These are phyloP conservation scores for Drosera spatulata DNA, from an alignment of 179 eudicot species.

Conservation along the genomic window DNA sequence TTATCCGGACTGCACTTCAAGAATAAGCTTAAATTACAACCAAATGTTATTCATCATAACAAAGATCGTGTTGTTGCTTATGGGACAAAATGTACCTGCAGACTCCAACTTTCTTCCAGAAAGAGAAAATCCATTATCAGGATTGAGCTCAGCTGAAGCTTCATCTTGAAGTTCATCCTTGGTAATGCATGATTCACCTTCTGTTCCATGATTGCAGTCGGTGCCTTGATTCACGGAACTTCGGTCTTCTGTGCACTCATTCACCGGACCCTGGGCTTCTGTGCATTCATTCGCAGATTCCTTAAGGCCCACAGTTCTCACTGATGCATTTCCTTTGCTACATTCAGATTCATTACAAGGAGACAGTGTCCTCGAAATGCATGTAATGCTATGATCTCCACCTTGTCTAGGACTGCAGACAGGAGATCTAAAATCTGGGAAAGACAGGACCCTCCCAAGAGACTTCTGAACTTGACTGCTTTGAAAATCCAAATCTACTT, in stretches of 20 bases:
- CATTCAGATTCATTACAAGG: slow-evolving; percentile 12
- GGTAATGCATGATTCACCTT: slow-evolving; percentile 7
- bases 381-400: slow-evolving; percentile 6
- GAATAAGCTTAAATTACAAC: no score
- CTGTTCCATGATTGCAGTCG: not conserved
- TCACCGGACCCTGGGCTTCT: slow-evolving; percentile 9
- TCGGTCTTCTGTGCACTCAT: slow-evolving; percentile 6
- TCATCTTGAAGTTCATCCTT: slow-evolving; percentile 11
- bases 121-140: not conserved
- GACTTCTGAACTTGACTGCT: slow-evolving; percentile 39
- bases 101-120: slow-evolving; percentile 3
- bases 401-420: slow-evolving; percentile 43
- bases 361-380: slow-evolving; percentile 16
- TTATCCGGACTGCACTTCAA: no score
- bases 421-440: slow-evolving; percentile 46
- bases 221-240: slow-evolving; percentile 10
- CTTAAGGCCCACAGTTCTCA: no score
- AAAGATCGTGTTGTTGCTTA: no score
- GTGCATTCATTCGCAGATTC: no score
- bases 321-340: slow-evolving; percentile 14
- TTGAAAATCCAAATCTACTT: slow-evolving; percentile 22
- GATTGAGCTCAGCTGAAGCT: slow-evolving; percentile 4
- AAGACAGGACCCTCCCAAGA: slow-evolving; percentile 58
- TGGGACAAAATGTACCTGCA: slow-evolving; percentile 2
- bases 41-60: no score